Evolutionary conservation across 148 eudicot genomes (phyloP).

Genomic region (Rhododendron ferrugineum): DNA sequence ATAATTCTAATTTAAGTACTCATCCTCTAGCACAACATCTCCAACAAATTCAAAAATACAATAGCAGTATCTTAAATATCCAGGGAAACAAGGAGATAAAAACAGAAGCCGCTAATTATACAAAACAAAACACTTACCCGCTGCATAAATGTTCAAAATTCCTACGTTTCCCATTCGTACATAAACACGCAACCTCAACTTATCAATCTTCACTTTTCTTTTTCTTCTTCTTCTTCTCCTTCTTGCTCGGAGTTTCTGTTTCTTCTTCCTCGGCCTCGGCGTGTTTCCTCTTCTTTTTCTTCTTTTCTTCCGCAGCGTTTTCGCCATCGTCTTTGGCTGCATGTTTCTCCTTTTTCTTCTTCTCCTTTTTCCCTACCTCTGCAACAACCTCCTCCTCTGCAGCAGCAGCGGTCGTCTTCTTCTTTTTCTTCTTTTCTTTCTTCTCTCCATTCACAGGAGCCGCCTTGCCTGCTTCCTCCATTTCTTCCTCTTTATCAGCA

Average conservation of each 20-base stretch:
- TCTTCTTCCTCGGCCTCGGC: conserved; percentile 51
- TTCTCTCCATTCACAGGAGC: conserved; percentile 19
- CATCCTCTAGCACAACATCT: conserved; percentile 23
- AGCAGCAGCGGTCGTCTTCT: conserved; percentile 37
- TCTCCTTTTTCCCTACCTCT: conserved; percentile 26
- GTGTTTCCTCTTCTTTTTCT: conserved; percentile 76
- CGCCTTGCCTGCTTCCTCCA: conserved; percentile 23
- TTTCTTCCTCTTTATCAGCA: conserved; percentile 27
- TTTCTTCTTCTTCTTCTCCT: conserved; percentile 76
- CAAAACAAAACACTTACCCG: conserved; percentile 11
- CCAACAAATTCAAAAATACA: conserved; percentile 8
- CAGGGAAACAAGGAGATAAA: neutral
- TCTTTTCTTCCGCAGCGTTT: conserved; percentile 32
- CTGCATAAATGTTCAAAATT: conserved; percentile 30
- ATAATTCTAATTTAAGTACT: neutral
- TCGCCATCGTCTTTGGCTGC: conserved; percentile 26
- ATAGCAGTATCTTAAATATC: conserved; percentile 6
- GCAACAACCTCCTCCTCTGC: conserved; percentile 29
- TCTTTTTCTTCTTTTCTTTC: conserved; percentile 33
- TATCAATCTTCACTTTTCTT: conserved; percentile 62
- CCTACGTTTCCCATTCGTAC: conserved; percentile 12
- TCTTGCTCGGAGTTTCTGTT: conserved; percentile 42
- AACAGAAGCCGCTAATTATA: conserved; percentile 12
- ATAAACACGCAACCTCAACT: neutral
- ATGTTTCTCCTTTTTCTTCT: conserved; percentile 57